These are phyloP conservation scores for Ophiostoma sp. DNA, from an alignment of 2,329 filamentous ascomycete genomes.

Conservation along the genomic window DNA sequence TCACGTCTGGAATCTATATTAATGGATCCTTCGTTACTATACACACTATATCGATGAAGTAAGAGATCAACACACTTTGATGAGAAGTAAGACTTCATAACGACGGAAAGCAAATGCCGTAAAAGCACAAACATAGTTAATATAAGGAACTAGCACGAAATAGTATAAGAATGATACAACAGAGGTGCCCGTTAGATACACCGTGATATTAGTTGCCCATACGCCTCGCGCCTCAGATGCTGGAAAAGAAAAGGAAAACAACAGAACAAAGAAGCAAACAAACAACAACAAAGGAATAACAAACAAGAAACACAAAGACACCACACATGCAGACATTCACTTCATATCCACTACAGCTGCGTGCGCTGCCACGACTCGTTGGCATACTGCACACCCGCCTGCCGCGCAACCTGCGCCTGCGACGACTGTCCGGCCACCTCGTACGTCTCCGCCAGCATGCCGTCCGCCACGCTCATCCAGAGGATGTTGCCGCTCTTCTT, in stretches of 20 bases:
- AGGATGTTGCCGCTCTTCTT: constrained; percentile 64
- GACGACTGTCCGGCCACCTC: constrained; percentile 58
- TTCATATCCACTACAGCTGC: constrained; percentile 21
- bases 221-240: constrained; percentile 8
- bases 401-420: constrained; percentile 40
- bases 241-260: not conserved
- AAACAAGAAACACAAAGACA: not conserved
- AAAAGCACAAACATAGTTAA: not conserved
- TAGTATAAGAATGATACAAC: not conserved
- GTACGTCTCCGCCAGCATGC: constrained; percentile 69
- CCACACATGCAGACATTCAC: not conserved
- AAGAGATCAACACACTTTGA: not conserved
- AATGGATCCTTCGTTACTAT: not conserved
- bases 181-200: not conserved
- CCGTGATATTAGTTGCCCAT: constrained; percentile 8
- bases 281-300: not conserved
- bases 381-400: constrained; percentile 41
- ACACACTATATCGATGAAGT: not conserved
- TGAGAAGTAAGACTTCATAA: not conserved
- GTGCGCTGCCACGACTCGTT: constrained; percentile 39
- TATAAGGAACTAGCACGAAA: not conserved
- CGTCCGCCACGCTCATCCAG: constrained; percentile 76
- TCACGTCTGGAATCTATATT: not conserved
- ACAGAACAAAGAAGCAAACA: not conserved
- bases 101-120: not conserved